Evolutionary conservation across 805 yeast species (phyloP).

Genomic region (Barnettozyma botsteinii): DNA sequence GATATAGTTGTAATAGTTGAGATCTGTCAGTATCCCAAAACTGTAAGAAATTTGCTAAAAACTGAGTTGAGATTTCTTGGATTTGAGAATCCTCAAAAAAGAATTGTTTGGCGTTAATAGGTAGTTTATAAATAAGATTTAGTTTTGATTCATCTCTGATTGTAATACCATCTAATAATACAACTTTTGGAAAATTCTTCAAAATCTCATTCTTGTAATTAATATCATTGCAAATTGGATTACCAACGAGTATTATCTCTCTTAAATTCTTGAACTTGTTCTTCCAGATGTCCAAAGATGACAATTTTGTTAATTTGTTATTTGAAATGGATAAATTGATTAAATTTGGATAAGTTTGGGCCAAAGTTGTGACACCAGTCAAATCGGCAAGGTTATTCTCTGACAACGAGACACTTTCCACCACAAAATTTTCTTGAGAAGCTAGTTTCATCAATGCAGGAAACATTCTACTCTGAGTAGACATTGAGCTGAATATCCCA

Average conservation of each 20-base stretch:
- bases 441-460: conserved; percentile 87
- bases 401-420: conserved; percentile 68
- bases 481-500: conserved; percentile 59
- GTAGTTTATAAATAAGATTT: conserved; percentile 45
- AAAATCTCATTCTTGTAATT: conserved; percentile 56
- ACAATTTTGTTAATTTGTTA: conserved; percentile 57
- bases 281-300: conserved; percentile 66
- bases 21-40: conserved; percentile 78
- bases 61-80: conserved; percentile 67
- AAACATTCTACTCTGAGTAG: conserved; percentile 75
- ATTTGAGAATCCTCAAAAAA: conserved; percentile 78
- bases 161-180: conserved; percentile 69
- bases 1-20: conserved; percentile 68
- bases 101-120: conserved; percentile 50
- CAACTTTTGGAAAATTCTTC: conserved; percentile 70
- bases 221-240: conserved; percentile 55
- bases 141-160: conserved; percentile 71
- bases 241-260: conserved; percentile 72
- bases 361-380: conserved; percentile 51
- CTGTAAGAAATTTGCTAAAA: conserved; percentile 66
- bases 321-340: conserved; percentile 75
- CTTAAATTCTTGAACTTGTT: conserved; percentile 67
- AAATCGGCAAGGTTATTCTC: conserved; percentile 62
- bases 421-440: conserved; percentile 40
- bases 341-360: conserved; percentile 69